Evolutionary conservation across 2,329 filamentous ascomycete species (phyloP).

Genomic region (Exophiala mesophila): DNA sequence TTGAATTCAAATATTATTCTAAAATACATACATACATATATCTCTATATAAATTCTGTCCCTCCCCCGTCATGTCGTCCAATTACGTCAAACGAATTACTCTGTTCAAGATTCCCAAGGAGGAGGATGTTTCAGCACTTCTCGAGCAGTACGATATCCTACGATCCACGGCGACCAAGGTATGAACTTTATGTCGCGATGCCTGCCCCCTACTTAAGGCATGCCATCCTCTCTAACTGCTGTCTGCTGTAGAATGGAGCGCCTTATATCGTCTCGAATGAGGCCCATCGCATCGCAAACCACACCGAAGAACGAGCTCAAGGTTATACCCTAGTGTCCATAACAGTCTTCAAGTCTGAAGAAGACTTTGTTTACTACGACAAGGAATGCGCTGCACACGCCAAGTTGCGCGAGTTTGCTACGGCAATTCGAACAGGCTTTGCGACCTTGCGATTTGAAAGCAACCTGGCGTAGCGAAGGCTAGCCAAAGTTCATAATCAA

Average conservation of each 20-base stretch:
- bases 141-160: conserved; percentile 43
- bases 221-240: background rate
- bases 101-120: conserved; percentile 51
- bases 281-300: conserved; percentile 52
- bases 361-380: conserved; percentile 69
- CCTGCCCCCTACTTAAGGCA: too few relatives aligned
- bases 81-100: conserved; percentile 46
- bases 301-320: conserved; percentile 51
- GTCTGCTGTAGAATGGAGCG: conserved; percentile 56
- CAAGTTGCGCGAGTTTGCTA: conserved; percentile 39
- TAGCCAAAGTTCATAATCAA: background rate
- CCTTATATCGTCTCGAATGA: conserved; percentile 61
- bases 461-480: conserved; percentile 11
- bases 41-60: too few relatives aligned
- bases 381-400: conserved; percentile 52
- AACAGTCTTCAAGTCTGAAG: conserved; percentile 58
- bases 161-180: conserved; percentile 44
- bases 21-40: too few relatives aligned
- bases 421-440: conserved; percentile 33
- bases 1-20: too few relatives aligned
- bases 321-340: conserved; percentile 62
- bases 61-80: conserved; percentile 29
- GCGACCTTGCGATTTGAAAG: conserved; percentile 37
- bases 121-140: conserved; percentile 38
- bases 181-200: conserved; percentile 1